Evolutionary conservation across 2,329 filamentous ascomycete genomes (phyloP).

Genomic region (Aspergillus phoenicis): DNA sequence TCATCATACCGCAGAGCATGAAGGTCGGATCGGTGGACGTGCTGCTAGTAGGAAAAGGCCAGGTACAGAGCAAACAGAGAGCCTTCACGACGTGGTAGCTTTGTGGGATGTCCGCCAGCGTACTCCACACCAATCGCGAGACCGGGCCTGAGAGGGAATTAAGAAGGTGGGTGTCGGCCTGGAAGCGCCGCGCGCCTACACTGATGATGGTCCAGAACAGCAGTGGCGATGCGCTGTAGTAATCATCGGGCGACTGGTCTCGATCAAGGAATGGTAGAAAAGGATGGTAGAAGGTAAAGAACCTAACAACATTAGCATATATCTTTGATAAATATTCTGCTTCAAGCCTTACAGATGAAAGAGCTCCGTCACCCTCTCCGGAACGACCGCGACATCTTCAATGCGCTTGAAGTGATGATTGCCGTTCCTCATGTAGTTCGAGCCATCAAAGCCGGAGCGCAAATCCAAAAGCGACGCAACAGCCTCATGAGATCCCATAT

Average conservation of each 20-base stretch:
- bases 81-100: conserved; percentile 68
- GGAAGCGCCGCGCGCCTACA: conserved; percentile 63
- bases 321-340: background rate
- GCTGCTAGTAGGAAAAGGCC: conserved; percentile 65
- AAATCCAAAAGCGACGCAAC: conserved; percentile 55
- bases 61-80: conserved; percentile 64
- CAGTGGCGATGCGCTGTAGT: conserved; percentile 61
- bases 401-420: conserved; percentile 54
- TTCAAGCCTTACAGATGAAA: conserved; percentile 46
- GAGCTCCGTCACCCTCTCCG: conserved; percentile 48
- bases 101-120: conserved; percentile 62
- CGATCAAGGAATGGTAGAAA: conserved; percentile 66
- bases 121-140: conserved; percentile 63
- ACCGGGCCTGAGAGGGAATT: conserved; percentile 56
- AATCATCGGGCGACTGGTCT: conserved; percentile 57
- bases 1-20: conserved; percentile 67
- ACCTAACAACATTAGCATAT: conserved; percentile 50
- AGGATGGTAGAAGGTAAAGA: conserved; percentile 65
- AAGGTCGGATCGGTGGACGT: conserved; percentile 67
- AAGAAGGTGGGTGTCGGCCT: conserved; percentile 56
- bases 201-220: conserved; percentile 70
- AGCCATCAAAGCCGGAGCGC: conserved; percentile 49
- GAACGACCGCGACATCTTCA: conserved; percentile 51
- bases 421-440: conserved; percentile 52
- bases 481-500: conserved; percentile 53